Base-by-base conservation (phyloP, 129 eudicot genomes). In the Lactuca sativa region DNA sequence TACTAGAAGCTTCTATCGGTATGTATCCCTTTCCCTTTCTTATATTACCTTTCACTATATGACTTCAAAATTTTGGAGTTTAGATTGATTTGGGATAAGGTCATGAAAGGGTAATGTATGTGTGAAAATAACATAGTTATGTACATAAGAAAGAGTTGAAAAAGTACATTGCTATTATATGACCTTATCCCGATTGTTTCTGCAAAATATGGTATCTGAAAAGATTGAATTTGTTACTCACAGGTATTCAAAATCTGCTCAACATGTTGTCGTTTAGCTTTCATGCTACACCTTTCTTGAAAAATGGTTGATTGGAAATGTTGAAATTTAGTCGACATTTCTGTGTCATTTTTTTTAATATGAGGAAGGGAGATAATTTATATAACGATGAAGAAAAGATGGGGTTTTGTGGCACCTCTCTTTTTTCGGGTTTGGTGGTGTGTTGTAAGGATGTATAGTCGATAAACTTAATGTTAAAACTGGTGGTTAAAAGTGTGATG, bases 361-460 rank as follows among this genome's bases (percentile, higher is more conserved):
- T 56, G 57, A 66, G 17, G 10, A 30, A 48, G 36, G 57, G 47
- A 56, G 56, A 57, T 74, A 65, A 65, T 33, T 66, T 56, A 66
- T 57, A 75, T 12, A 56, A 66, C 31, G 32, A 25, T 12, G n/a
- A 18, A 61, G 59, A 51, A 43, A 58, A 33, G 33, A 65, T 17
- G 38, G 32, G 10, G n/a, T 36, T 73, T 62, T 63, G 65, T 64
- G 68, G 61, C 74, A 75, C 67, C 67, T 73, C 67, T 55, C 57
- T 33, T 4, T 10, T 47, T 66, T 57, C 7, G 48, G 33, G 60
- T 65, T 67, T 66, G 73, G 60, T 65, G 78, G 66, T 66, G 78
- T 74, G 56, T 63, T 64, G 52, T 61, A 36, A 21, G 51, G 37
- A 64, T 74, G 72, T 74, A 56, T 64, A 55, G 70, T 57, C 53